These are phyloP conservation scores for Fusarium mexicanum DNA, from an alignment of 2,329 filamentous ascomycete species.

Conservation along the genomic window DNA sequence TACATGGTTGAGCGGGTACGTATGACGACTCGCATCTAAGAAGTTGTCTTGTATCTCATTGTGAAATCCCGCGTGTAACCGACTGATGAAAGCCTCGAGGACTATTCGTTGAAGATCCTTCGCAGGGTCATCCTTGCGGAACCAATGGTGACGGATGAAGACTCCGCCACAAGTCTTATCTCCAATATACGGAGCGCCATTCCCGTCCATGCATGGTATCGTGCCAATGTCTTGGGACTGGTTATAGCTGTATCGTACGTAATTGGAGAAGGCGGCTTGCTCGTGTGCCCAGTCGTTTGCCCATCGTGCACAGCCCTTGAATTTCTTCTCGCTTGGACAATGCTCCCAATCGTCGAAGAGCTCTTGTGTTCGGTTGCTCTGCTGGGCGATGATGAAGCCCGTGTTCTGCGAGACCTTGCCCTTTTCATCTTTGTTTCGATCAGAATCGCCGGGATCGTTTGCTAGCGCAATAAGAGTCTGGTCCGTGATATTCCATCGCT, in stretches of 20 bases:
- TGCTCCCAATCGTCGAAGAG: constrained; percentile 23
- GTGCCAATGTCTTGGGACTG: constrained; percentile 28
- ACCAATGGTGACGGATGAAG: constrained; percentile 41
- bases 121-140: constrained; percentile 14
- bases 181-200: constrained; percentile 37
- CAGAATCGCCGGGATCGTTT: constrained; percentile 51
- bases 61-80: constrained; percentile 13
- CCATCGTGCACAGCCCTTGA: constrained; percentile 33
- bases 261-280: constrained; percentile 42
- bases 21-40: constrained; percentile 9
- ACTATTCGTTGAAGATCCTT: constrained; percentile 4
- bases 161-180: constrained; percentile 37
- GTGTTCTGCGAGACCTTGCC: constrained; percentile 35
- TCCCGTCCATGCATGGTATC: constrained; percentile 40
- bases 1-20: constrained; percentile 1
- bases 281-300: constrained; percentile 42
- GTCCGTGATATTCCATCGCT: constrained; percentile 54
- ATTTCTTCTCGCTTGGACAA: constrained; percentile 5
- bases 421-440: constrained; percentile 49
- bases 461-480: constrained; percentile 56
- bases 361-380: constrained; percentile 36
- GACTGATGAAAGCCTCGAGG: background rate
- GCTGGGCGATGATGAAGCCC: constrained; percentile 36
- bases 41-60: constrained; percentile 4
- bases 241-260: constrained; percentile 42